phyloP scores from a whole-genome alignment of 768 basidiomycete genomes.

The Boletus vermiculosoides region DNA sequence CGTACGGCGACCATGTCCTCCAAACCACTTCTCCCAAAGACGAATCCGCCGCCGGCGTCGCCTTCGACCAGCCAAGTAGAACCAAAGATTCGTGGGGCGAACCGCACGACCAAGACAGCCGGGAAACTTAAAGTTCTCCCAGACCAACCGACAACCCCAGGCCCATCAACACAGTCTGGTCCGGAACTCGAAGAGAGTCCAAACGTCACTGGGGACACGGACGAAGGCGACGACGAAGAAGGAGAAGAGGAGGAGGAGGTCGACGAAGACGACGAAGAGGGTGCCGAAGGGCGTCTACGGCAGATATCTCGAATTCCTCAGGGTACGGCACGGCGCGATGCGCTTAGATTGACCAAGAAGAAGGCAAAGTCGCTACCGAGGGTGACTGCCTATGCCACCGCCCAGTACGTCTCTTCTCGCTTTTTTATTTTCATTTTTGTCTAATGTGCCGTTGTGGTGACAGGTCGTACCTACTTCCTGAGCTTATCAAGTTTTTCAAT shows the following conservation, averaged over 20 bases:
- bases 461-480: slow-evolving; percentile 87
- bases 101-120: slow-evolving; percentile 76
- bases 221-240: slow-evolving; percentile 66
- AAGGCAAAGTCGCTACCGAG: slow-evolving; percentile 89
- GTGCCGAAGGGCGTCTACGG: slow-evolving; percentile 55
- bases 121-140: slow-evolving; percentile 88
- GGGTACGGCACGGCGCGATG: slow-evolving; percentile 90
- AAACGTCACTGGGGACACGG: slow-evolving; percentile 58
- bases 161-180: slow-evolving; percentile 29
- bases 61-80: slow-evolving; percentile 32
- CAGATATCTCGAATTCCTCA: slow-evolving; percentile 93
- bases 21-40: slow-evolving; percentile 33
- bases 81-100: slow-evolving; percentile 65
- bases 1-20: slow-evolving; percentile 24
- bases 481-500: slow-evolving; percentile 86
- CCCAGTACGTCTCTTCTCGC: slow-evolving; percentile 51
- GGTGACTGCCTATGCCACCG: slow-evolving; percentile 96
- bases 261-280: slow-evolving; percentile 48
- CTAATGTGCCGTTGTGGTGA: neutral
- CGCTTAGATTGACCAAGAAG: slow-evolving; percentile 86
- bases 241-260: slow-evolving; percentile 52
- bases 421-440: too few relatives aligned
- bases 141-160: slow-evolving; percentile 66
- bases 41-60: slow-evolving; percentile 19
- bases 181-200: slow-evolving; percentile 41